Conservation (phyloP, 1,284 basidiomycete genomes). For the Leccinum laetum region DNA sequence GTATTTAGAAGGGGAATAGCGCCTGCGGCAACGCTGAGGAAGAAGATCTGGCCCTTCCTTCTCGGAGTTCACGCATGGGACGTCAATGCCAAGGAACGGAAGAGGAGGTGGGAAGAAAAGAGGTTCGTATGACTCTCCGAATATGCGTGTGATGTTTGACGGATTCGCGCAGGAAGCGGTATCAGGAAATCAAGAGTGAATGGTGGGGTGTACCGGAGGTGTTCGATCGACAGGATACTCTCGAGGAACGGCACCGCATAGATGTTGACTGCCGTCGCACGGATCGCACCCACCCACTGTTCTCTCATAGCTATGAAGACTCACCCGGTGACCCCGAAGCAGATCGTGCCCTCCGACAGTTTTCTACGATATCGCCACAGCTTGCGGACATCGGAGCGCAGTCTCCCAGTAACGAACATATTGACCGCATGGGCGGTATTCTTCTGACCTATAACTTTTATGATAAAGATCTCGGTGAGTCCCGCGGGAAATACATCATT, state of each 20-base stretch:
- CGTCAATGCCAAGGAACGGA: constrained; percentile 53
- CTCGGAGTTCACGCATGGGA: constrained; percentile 86
- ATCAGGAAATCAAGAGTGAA: constrained; percentile 68
- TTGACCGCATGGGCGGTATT: constrained; percentile 76
- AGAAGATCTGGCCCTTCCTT: constrained; percentile 88
- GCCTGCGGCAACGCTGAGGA: constrained; percentile 53
- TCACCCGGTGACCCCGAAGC: constrained; percentile 41
- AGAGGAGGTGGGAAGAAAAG: constrained; percentile 61
- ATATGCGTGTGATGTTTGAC: constrained; percentile 17
- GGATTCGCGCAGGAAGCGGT: constrained; percentile 52
- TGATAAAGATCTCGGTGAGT: constrained; percentile 83
- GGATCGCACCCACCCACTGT: constrained; percentile 90
- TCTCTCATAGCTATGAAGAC: constrained; percentile 50
- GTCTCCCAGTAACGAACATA: constrained; percentile 85
- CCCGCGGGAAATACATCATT: constrained; percentile 20
- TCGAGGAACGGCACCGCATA: constrained; percentile 89
- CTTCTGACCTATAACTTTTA: constrained; percentile 94
- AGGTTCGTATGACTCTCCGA: constrained; percentile 42
- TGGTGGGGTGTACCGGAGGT: constrained; percentile 85
- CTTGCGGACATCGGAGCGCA: constrained; percentile 76
- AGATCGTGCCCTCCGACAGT: constrained; percentile 51
- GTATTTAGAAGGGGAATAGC: constrained; percentile 76
- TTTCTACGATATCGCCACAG: constrained; percentile 71
- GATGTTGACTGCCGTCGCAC: constrained; percentile 97
- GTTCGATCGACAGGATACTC: constrained; percentile 72